Conservation (phyloP, 495 filamentous ascomycete genomes). For the Neurospora tetrasperma region DNA sequence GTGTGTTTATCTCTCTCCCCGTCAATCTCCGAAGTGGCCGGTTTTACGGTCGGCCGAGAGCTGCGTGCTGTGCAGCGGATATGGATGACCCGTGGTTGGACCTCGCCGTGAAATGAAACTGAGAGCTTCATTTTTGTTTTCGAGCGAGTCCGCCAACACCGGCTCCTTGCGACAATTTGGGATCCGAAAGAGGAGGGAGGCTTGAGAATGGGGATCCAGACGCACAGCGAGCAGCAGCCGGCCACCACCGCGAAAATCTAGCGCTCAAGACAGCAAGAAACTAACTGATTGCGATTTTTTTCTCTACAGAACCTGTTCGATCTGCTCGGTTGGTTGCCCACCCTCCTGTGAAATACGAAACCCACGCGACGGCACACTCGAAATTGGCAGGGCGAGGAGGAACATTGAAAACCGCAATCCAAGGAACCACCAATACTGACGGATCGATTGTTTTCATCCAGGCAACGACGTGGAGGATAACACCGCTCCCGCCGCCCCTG, state of each 20-base stretch:
- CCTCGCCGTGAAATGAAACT: neutral
- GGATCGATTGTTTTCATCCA: slow-evolving; percentile 17
- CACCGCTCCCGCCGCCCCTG: slow-evolving; percentile 65
- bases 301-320: slow-evolving; percentile 65
- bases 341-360: slow-evolving; percentile 8
- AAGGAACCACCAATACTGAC: slow-evolving; percentile 15
- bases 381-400: neutral
- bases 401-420: slow-evolving; percentile 20
- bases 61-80: slow-evolving; percentile 2
- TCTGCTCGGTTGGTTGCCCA: slow-evolving; percentile 58
- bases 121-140: neutral
- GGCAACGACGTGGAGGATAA: slow-evolving; percentile 86
- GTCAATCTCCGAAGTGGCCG: slow-evolving; percentile 1
- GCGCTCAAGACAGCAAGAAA: slow-evolving; percentile 12
- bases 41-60: neutral
- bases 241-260: neutral
- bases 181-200: slow-evolving; percentile 3
- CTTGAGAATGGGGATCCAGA: neutral
- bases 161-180: neutral
- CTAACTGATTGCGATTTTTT: slow-evolving; percentile 9
- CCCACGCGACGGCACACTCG: slow-evolving; percentile 2
- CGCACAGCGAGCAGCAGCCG: neutral
- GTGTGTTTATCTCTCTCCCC: slow-evolving; percentile 28
- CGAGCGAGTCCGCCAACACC: slow-evolving; percentile 2
- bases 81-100: neutral